phyloP scores from a whole-genome alignment of 2,329 filamentous ascomycete species.

The Metarhizium anisopliae region DNA sequence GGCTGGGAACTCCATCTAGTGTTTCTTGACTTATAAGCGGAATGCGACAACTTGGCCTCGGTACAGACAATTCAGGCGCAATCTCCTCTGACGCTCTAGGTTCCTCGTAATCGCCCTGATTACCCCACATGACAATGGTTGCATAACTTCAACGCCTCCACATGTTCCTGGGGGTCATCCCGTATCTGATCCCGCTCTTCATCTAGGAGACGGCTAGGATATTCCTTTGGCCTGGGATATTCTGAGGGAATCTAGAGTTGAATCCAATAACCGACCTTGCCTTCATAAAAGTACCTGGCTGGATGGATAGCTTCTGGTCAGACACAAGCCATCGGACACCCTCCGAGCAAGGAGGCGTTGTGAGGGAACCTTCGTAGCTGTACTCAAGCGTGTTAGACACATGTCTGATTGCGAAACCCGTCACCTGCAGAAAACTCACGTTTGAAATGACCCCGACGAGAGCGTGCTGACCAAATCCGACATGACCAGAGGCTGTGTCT shows the following conservation, averaged over 20 bases:
- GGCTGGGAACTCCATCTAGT: no score
- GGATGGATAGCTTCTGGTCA: constrained; percentile 35
- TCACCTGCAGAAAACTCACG: constrained; percentile 12
- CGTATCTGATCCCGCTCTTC: no score
- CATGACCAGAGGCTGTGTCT: constrained; percentile 33
- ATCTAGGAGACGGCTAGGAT: no score
- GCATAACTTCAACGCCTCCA: no score
- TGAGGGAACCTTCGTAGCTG: constrained; percentile 50
- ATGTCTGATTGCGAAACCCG: not conserved
- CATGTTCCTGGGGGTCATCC: no score
- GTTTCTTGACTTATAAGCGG: no score
- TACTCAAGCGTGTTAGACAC: constrained; percentile 23
- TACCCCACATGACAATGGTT: no score
- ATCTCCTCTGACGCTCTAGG: no score
- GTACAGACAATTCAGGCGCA: no score
- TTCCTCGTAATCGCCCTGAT: no score
- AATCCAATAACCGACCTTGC: not conserved
- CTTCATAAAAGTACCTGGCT: constrained; percentile 38
- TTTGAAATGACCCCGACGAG: constrained; percentile 17
- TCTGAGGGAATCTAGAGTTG: not conserved
- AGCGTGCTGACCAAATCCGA: constrained; percentile 27
- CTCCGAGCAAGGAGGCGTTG: constrained; percentile 53
- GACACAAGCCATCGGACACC: constrained; percentile 45
- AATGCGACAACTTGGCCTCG: no score
- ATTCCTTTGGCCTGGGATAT: not conserved